Evolutionary conservation across 129 eudicot genomes (phyloP).

Genomic region (Sambucus nigra): DNA sequence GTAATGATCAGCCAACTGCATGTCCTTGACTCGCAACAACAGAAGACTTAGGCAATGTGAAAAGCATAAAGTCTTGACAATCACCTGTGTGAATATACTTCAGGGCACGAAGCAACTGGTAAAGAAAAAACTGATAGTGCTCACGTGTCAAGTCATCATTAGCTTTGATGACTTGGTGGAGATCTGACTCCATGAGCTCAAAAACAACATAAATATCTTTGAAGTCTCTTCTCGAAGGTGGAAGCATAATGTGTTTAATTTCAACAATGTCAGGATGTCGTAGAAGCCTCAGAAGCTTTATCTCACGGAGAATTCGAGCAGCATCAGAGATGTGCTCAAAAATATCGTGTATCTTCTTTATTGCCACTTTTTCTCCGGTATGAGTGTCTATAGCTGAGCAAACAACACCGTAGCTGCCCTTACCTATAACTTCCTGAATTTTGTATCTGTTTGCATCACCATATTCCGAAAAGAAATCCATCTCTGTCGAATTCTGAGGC

Average conservation of each 20-base stretch:
- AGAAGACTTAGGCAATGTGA: too few relatives aligned
- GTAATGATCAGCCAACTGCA: too few relatives aligned
- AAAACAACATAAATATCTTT: conserved; percentile 88
- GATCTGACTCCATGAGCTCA: conserved; percentile 94
- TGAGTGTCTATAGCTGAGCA: conserved; percentile 84
- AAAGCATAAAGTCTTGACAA: background rate
- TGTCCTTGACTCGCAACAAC: too few relatives aligned
- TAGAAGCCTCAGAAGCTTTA: conserved; percentile 75
- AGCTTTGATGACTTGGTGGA: conserved; percentile 89
- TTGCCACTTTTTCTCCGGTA: conserved; percentile 91
- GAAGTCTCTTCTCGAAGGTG: conserved; percentile 82
- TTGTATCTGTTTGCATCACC: conserved; percentile 76
- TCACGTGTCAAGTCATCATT: conserved; percentile 86
- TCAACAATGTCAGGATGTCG: conserved; percentile 89
- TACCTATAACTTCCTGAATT: conserved; percentile 71
- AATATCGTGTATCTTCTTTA: conserved; percentile 76
- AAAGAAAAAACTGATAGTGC: conserved; percentile 80
- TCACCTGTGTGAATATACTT: conserved; percentile 89
- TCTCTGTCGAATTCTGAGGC: conserved; percentile 54
- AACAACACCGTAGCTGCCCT: conserved; percentile 97
- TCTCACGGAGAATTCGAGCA: conserved; percentile 79
- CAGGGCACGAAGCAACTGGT: conserved; percentile 77
- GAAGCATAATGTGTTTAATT: conserved; percentile 79
- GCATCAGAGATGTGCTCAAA: conserved; percentile 90
- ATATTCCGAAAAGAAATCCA: conserved; percentile 75